These are phyloP conservation scores for Globisporangium nunn DNA, from an alignment of 352 stramenopile species.

Conservation along the genomic window DNA sequence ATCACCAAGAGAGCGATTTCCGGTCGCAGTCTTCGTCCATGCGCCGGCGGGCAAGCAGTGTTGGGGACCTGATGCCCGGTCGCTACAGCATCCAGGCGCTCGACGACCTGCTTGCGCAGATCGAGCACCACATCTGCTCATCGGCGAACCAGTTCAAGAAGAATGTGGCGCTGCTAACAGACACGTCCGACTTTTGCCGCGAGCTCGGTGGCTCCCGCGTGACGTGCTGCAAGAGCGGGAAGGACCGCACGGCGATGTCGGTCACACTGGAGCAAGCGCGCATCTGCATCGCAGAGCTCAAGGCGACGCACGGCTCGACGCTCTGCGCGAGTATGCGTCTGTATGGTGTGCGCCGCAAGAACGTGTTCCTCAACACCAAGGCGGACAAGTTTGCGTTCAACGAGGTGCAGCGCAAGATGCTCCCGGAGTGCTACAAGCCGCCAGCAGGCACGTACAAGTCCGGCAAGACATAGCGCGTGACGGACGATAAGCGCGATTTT, in stretches of 20 bases:
- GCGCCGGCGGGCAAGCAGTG: slow-evolving; percentile 12
- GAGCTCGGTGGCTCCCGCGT: slow-evolving; percentile 86
- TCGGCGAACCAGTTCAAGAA: slow-evolving; percentile 72
- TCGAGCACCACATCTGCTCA: slow-evolving; percentile 71
- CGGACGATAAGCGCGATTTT: not conserved
- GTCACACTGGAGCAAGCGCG: slow-evolving; percentile 91
- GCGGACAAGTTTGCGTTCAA: slow-evolving; percentile 84
- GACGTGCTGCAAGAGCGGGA: slow-evolving; percentile 97
- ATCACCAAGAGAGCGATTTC: slow-evolving; percentile 23
- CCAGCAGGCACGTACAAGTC: slow-evolving; percentile 78
- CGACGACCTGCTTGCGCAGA: slow-evolving; percentile 55
- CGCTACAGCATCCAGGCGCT: slow-evolving; percentile 43
- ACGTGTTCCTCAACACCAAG: slow-evolving; percentile 84
- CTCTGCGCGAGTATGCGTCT: slow-evolving; percentile 71
- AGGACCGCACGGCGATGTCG: slow-evolving; percentile 97
- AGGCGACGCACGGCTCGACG: slow-evolving; percentile 42
- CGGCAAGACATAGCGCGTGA: slow-evolving; percentile 51
- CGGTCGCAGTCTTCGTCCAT: slow-evolving; percentile 2
- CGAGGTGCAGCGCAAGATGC: slow-evolving; percentile 80
- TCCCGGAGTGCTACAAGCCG: slow-evolving; percentile 83
- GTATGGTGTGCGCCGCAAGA: slow-evolving; percentile 65
- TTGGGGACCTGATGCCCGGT: slow-evolving; percentile 10
- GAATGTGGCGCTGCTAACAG: slow-evolving; percentile 71
- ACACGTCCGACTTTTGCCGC: slow-evolving; percentile 78
- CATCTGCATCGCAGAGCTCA: slow-evolving; percentile 47